Base-by-base conservation (phyloP, 2,329 filamentous ascomycete species). In the Orbilia brochopaga region DNA sequence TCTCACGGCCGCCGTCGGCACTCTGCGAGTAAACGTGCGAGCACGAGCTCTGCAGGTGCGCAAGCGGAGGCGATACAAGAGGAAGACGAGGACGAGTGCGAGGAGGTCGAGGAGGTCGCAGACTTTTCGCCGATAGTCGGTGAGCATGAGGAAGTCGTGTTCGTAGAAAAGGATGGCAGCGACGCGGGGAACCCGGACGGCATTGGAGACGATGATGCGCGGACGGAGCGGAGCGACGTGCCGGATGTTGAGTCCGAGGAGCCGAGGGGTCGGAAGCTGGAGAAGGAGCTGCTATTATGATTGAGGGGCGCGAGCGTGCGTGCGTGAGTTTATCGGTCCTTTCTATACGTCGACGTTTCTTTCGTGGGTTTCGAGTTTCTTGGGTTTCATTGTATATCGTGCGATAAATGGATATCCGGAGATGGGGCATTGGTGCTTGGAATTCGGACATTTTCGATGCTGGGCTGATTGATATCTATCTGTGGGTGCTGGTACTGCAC, bases 51-150 rank as follows among this genome's bases (percentile, higher is more conserved):
- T 15, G 74, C 67, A 55, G 64, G 77, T 55, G 73, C 75, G 23
- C 74, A 74, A 23, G 75, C 75, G 3, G 74, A 74, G 50, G 72
- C 74, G 48, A 74, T 84, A 58, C 60, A 73, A 30, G 56, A 74
- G 21, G 74, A 74, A 32, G 76, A 87, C 73, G 87, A 88, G 74
- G 86, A 86, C 74, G 86, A 87, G 35, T 86, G 88, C 73, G 83
- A 85, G 13, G 79, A 80, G 46, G 79, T 76, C 1, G 78, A 78
- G 60, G 79, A 79, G 59, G 78, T 78, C 11, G 74, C 66, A 11
- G 75, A 77, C 55, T 77, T 77, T 64, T 70, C 67, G 21, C 67
- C 67, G 2, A 44, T 73, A 6, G 57, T 75, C 17, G 74, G 75
- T 6, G 74, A 75, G 11, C 72, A 73, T 15, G 75, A 76, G 51